A percentile compares a stretch with the other conserved stretches of the same genome.
Conservation (phyloP, 2,329 filamentous ascomycete genomes). For the Stachybotrys elegans region DNA sequence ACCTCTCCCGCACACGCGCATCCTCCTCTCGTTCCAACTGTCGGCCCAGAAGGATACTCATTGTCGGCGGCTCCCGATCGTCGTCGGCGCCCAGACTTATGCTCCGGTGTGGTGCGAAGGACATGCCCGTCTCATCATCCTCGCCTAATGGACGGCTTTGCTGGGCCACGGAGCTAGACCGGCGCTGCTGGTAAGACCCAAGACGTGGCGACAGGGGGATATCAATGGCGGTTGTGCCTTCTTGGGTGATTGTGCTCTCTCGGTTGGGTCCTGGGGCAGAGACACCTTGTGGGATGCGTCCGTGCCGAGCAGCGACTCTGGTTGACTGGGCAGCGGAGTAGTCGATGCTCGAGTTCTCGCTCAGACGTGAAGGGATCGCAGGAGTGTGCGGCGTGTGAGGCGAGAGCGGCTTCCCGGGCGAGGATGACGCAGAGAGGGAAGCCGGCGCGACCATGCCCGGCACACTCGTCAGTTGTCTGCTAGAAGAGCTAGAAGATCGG, state of each 20-base stretch:
- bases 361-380: conserved; percentile 87
- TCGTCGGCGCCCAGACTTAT: conserved; percentile 63
- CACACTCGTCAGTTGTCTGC: conserved; percentile 53
- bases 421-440: conserved; percentile 79
- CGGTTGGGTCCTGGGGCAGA: conserved; percentile 25
- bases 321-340: conserved; percentile 19
- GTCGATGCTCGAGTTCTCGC: conserved; percentile 71
- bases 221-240: conserved; percentile 63
- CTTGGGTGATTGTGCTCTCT: conserved; percentile 36
- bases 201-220: conserved; percentile 67
- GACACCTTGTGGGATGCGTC: conserved; percentile 16
- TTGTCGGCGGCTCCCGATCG: conserved; percentile 57
- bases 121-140: conserved; percentile 56
- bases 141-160: conserved; percentile 50
- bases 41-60: conserved; percentile 56
- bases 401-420: conserved; percentile 83
- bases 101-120: conserved; percentile 58
- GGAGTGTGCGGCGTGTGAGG: conserved; percentile 90
- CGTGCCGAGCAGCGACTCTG: conserved; percentile 23
- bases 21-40: conserved; percentile 31
- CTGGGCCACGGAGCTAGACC: conserved; percentile 67
- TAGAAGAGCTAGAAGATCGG: conserved; percentile 71
- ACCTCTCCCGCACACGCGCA: conserved; percentile 15
- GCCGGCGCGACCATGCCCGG: conserved; percentile 66
- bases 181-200: conserved; percentile 47